Evolutionary conservation across 495 filamentous ascomycete species (phyloP).

Genomic region (Penicillium arizonense): DNA sequence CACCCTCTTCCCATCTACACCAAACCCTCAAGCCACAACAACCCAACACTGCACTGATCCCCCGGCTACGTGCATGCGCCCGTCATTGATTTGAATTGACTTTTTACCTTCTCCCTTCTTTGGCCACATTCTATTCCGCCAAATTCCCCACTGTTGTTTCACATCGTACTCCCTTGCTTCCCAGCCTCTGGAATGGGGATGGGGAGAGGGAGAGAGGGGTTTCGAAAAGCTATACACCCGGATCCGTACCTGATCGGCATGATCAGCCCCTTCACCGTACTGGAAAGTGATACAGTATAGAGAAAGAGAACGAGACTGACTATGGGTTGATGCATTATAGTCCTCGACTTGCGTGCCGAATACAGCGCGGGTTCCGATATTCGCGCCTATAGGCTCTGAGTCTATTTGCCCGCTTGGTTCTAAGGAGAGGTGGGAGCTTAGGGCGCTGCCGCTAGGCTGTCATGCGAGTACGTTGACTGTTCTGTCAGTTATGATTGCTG

Average conservation of each 20-base stretch:
- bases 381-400: conserved; percentile 42
- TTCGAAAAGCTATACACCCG: neutral
- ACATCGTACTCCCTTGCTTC: conserved; percentile 5
- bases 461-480: conserved; percentile 49
- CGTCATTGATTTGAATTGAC: neutral
- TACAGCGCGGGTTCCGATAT: conserved; percentile 36
- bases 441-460: conserved; percentile 49
- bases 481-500: conserved; percentile 36
- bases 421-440: conserved; percentile 53
- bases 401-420: conserved; percentile 47
- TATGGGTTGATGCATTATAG: conserved; percentile 19
- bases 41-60: too few relatives aligned
- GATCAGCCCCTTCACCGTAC: neutral
- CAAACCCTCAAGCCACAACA: neutral
- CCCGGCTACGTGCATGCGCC: too few relatives aligned
- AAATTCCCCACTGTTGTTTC: neutral
- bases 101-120: conserved; percentile 1
- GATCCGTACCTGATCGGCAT: neutral
- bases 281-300: neutral
- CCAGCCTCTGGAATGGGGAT: neutral
- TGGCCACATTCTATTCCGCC: neutral
- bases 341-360: conserved; percentile 53
- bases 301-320: neutral
- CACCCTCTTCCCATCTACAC: neutral
- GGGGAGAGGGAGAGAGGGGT: neutral